Conservation (phyloP, 768 basidiomycete species). For the Lentinula sp. region DNA sequence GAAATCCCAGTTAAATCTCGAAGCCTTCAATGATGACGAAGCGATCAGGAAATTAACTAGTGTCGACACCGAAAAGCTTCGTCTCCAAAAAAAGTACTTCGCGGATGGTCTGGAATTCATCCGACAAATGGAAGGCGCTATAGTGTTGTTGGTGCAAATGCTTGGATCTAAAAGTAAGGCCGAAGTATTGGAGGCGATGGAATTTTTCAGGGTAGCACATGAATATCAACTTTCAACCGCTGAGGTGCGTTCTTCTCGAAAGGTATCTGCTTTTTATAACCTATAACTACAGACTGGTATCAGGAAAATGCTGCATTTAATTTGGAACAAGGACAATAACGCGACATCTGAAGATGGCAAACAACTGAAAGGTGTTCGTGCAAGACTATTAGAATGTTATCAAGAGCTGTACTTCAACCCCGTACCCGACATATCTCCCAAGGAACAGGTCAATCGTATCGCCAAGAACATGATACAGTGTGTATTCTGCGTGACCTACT, state of each 20-base stretch:
- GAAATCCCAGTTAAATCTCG: slow-evolving; percentile 69
- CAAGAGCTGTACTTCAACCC: slow-evolving; percentile 85
- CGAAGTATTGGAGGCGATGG: slow-evolving; percentile 80
- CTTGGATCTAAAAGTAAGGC: slow-evolving; percentile 83
- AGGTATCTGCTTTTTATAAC: neutral
- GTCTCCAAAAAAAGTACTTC: slow-evolving; percentile 81
- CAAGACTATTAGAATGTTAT: slow-evolving; percentile 86
- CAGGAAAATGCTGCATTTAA: slow-evolving; percentile 93
- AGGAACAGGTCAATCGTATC: slow-evolving; percentile 86
- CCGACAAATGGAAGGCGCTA: slow-evolving; percentile 46
- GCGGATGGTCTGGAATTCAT: slow-evolving; percentile 85
- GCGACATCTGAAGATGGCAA: slow-evolving; percentile 58
- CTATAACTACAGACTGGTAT: slow-evolving; percentile 61
- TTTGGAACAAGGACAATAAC: slow-evolving; percentile 94
- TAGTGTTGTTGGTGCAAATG: slow-evolving; percentile 68
- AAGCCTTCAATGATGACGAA: slow-evolving; percentile 65
- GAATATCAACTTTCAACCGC: slow-evolving; percentile 79
- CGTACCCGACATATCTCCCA: slow-evolving; percentile 61
- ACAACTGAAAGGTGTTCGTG: slow-evolving; percentile 84
- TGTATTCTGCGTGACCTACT: slow-evolving; percentile 15
- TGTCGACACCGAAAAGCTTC: slow-evolving; percentile 58
- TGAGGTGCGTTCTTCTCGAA: slow-evolving; percentile 39
- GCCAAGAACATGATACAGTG: slow-evolving; percentile 98
- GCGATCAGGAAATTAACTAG: slow-evolving; percentile 65
- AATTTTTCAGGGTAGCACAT: slow-evolving; percentile 81